Evolutionary conservation across 371 early-diverging fungal genomes (phyloP), one percentile per base, ranked within the genome.

Genomic region (Nematocida major): DNA sequence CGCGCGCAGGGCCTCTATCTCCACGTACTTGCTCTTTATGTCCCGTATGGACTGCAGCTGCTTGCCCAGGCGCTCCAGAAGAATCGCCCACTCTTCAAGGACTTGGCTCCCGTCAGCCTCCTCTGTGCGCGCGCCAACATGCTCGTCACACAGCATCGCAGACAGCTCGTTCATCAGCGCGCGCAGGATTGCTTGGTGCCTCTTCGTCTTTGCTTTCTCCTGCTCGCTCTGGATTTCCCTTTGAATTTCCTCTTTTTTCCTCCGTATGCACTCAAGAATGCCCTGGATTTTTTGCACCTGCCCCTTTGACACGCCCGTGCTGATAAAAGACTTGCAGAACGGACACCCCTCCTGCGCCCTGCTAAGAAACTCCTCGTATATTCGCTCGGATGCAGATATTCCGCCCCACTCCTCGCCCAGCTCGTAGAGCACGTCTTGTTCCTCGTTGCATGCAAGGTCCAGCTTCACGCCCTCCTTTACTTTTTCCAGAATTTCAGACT

Each of bases 271-370:
- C 36, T 51, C 54, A 5, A 67, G 62, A 18, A 63, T 73, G 15
- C 9, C 38, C 30, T 65, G 13, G 9, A 73, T 65, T 32, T 73
- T 73, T 50, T 73, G 76, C 0, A 73, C 15, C 32, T 73, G 76
- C 18, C 62, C 62, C 30, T 73, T 73, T 20, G 76, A 38, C 11
- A 47, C 38, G 3, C 59, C 62, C 11, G 59, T 49, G 32, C 32
- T 48, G 48, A 73, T 78, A 24, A 49, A 50, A 3, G 34, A 26
- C 53, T 73, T 73, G 43, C 76, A 73, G 50, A 73, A 73, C 11
- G 76, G 76, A 5, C 76, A 73, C 13, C 24, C 28, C 4, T 73
- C 47, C 20, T 62, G 7, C 15, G 76, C 62, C n/a, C 62, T 48
- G n/a, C 18, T 30, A 20, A 62, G 30, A 7, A 73, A 73, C 51